A percentile compares a stretch with the other conserved stretches of the same genome.
Conservation (phyloP, 2,329 filamentous ascomycete species). For the Penicillium sp. region DNA sequence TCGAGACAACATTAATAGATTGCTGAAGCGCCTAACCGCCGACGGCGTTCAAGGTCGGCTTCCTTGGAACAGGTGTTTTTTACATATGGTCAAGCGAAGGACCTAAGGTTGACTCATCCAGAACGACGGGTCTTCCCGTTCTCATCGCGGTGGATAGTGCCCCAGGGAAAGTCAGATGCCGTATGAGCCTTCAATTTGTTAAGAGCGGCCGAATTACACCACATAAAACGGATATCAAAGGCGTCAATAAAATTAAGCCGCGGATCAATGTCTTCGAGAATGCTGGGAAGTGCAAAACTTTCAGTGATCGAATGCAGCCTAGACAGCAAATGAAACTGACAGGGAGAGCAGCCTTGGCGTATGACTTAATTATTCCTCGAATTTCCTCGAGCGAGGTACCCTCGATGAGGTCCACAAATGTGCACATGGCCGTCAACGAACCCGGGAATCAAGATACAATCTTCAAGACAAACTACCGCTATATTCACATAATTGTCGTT, state of each 20-base stretch:
- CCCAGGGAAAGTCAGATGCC: slow-evolving; percentile 47
- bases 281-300: slow-evolving; percentile 46
- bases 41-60: slow-evolving; percentile 52
- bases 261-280: slow-evolving; percentile 52
- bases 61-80: slow-evolving; percentile 44
- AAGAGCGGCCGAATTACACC: slow-evolving; percentile 53
- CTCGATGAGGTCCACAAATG: slow-evolving; percentile 45
- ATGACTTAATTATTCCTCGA: slow-evolving; percentile 43
- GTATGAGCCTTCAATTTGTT: slow-evolving; percentile 47
- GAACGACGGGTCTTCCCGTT: slow-evolving; percentile 47
- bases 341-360: slow-evolving; percentile 42
- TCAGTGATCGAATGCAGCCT: slow-evolving; percentile 54
- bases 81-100: slow-evolving; percentile 52
- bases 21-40: slow-evolving; percentile 50
- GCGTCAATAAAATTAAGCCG: slow-evolving; percentile 53
- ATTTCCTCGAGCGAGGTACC: slow-evolving; percentile 49
- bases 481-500: slow-evolving; percentile 21
- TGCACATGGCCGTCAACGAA: slow-evolving; percentile 56
- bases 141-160: slow-evolving; percentile 49
- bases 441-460: slow-evolving; percentile 45
- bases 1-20: slow-evolving; percentile 53
- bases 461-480: slow-evolving; percentile 40
- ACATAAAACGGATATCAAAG: slow-evolving; percentile 53
- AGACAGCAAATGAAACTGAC: slow-evolving; percentile 48
- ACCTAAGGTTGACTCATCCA: slow-evolving; percentile 50